Base-by-base conservation (phyloP, 495 filamentous ascomycete species). In the Penicillium manginii region DNA sequence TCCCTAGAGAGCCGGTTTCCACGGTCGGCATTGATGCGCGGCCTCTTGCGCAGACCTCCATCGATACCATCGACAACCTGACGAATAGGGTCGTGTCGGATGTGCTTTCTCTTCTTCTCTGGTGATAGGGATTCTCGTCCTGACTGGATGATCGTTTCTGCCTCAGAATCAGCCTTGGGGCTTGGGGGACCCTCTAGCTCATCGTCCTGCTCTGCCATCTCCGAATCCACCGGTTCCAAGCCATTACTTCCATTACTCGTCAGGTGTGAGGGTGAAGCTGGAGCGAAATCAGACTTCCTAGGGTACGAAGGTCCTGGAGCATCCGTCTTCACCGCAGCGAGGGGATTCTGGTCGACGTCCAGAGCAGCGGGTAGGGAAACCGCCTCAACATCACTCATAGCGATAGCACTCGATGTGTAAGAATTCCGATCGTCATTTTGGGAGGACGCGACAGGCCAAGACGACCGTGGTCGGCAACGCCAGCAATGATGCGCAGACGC, bases 91-190 rank as follows among this genome's bases (percentile, higher is more conserved):
- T 89, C 87, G 70, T 89, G 84, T 62, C 88, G 86, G 66, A 91
- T 86, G 51, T 73, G 70, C 71, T 90, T 91, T 31, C 83, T 81
- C 58, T 82, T 81, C 69, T 89, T 90, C 54, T 87, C 84, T 2
- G 86, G 84, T 21, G 86, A 87, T 63, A 86, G 69, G 42, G 86
- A 86, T 64, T 91, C 85, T 56, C 89, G 89, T 39, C 87, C 88
- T 19, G 87, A 85, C 21, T 91, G 78, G 46, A 91, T 88, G 58
- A 91, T 89, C 6, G 90, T 93, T 73, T 92, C 89, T 55, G 90
- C 89, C 70, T 93, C 90, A 12, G 89, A 92, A 67, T 91, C 88
- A 52, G 76, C 78, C 69, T 71, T 78, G 56, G 76, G 73, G 55
- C 77, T 78, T 18, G 64, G 60, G 14, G 72, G 71, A 31, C 70